A percentile compares a stretch with the other conserved stretches of the same genome.
Conservation (phyloP, 371 early-diverging fungal species). For the Gilbertella persicaria region DNA sequence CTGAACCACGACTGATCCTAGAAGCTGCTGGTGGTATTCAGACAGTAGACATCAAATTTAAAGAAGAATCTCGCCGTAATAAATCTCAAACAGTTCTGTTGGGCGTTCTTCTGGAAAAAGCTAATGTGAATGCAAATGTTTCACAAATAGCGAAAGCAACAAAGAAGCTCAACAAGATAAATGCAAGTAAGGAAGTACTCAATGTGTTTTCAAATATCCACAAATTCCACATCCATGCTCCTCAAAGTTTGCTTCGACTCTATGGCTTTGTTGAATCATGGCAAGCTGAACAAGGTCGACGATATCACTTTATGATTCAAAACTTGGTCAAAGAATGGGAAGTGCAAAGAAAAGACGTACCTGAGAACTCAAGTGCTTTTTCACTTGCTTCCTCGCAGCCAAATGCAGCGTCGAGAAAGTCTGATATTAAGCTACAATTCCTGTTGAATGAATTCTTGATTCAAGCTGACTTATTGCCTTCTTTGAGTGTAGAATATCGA, state of each 20-base stretch:
- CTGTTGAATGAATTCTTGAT: conserved; percentile 59
- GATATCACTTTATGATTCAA: conserved; percentile 75
- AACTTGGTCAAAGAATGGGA: conserved; percentile 73
- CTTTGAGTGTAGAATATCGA: conserved; percentile 65
- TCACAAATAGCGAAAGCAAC: conserved; percentile 29
- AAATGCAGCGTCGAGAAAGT: conserved; percentile 16
- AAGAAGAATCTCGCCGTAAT: conserved; percentile 24
- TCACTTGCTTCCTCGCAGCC: not conserved
- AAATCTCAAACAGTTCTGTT: conserved; percentile 27
- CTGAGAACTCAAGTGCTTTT: not conserved
- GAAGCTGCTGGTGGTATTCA: conserved; percentile 48
- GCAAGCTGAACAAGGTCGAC: conserved; percentile 74
- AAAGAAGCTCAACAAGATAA: conserved; percentile 26
- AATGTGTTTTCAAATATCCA: conserved; percentile 62
- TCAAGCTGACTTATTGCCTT: conserved; percentile 68
- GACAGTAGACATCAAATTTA: conserved; percentile 33
- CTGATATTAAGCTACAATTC: conserved; percentile 66
- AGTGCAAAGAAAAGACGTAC: conserved; percentile 44
- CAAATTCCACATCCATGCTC: conserved; percentile 60
- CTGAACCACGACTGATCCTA: conserved; percentile 41
- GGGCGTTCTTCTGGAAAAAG: conserved; percentile 35
- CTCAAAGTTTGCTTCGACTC: conserved; percentile 74
- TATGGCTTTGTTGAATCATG: conserved; percentile 82
- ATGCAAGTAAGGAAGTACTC: conserved; percentile 40
- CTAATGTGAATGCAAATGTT: conserved; percentile 45